Percentiles rank a stretch among this genome's conserved stretches.
These are phyloP conservation scores for Isoetes engelmannii DNA, from an alignment of 83 land plant species.

Conservation along the genomic window DNA sequence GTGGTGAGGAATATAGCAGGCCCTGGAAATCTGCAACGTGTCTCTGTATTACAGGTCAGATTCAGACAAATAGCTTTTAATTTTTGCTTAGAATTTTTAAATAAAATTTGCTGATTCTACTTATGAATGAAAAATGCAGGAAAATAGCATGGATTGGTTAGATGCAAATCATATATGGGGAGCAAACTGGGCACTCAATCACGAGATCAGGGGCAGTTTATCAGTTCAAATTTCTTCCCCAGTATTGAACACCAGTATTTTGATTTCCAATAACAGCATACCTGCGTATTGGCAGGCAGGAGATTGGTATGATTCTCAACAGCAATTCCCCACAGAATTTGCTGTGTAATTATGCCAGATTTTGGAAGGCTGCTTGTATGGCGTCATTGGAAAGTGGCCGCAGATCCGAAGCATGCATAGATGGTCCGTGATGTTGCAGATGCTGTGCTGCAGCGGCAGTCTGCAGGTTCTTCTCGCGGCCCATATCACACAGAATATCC, in stretches of 20 bases:
- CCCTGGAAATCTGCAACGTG: slow-evolving; percentile 2
- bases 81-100: neutral
- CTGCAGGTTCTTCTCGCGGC: too few relatives aligned
- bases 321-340: too few relatives aligned
- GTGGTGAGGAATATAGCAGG: slow-evolving; percentile 2
- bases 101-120: neutral
- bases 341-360: too few relatives aligned
- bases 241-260: neutral
- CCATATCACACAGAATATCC: too few relatives aligned
- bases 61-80: neutral
- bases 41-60: slow-evolving; percentile 3
- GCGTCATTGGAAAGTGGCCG: too few relatives aligned
- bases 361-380: too few relatives aligned
- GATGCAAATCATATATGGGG: slow-evolving; percentile 1
- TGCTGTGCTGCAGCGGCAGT: too few relatives aligned
- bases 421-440: too few relatives aligned
- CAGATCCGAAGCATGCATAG: too few relatives aligned
- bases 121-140: too few relatives aligned
- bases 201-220: neutral
- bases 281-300: slow-evolving; percentile 9
- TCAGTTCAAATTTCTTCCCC: neutral
- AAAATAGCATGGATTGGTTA: neutral
- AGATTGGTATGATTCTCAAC: neutral
- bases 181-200: slow-evolving; percentile 4
- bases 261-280: neutral